A percentile compares a stretch with the other conserved stretches of the same genome.
phyloP scores from a whole-genome alignment of 768 basidiomycete genomes.

The Strobilomyces dryophilus region DNA sequence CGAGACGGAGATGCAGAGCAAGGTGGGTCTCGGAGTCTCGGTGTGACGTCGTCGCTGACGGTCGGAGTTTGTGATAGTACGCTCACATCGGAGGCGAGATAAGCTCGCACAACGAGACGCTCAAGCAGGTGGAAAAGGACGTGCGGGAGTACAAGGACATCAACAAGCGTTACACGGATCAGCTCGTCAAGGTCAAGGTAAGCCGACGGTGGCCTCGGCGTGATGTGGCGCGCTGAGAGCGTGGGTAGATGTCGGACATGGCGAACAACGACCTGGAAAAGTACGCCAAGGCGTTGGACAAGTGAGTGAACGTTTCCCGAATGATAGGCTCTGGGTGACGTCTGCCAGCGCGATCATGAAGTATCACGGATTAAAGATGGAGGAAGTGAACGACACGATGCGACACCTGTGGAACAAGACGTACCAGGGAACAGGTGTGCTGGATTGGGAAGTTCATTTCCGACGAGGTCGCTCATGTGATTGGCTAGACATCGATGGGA shows the following conservation, averaged over 20 bases:
- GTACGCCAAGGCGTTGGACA: slow-evolving; percentile 95
- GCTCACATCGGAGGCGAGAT: slow-evolving; percentile 84
- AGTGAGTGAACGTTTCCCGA: slow-evolving; percentile 45
- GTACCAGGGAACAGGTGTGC: slow-evolving; percentile 92
- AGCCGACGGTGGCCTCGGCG: slow-evolving; percentile 8
- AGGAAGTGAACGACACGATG: slow-evolving; percentile 98
- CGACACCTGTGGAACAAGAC: slow-evolving; percentile 98
- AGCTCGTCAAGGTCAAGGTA: slow-evolving; percentile 94
- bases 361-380: slow-evolving; percentile 97
- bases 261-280: slow-evolving; percentile 97
- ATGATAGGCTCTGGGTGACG: slow-evolving; percentile 9
- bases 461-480: slow-evolving; percentile 10
- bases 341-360: slow-evolving; percentile 89
- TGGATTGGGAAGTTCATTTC: background rate
- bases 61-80: slow-evolving; percentile 42
- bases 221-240: background rate
- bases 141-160: slow-evolving; percentile 84
- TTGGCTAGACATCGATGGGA: slow-evolving; percentile 88
- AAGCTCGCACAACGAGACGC: slow-evolving; percentile 62
- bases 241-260: slow-evolving; percentile 87
- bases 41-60: background rate
- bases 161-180: slow-evolving; percentile 81
- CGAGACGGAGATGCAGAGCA: slow-evolving; percentile 67
- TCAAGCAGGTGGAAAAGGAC: slow-evolving; percentile 64
- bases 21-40: slow-evolving; percentile 39